Evolutionary conservation across 169 alveolate species (phyloP).

Genomic region (Plasmodium berghei): DNA sequence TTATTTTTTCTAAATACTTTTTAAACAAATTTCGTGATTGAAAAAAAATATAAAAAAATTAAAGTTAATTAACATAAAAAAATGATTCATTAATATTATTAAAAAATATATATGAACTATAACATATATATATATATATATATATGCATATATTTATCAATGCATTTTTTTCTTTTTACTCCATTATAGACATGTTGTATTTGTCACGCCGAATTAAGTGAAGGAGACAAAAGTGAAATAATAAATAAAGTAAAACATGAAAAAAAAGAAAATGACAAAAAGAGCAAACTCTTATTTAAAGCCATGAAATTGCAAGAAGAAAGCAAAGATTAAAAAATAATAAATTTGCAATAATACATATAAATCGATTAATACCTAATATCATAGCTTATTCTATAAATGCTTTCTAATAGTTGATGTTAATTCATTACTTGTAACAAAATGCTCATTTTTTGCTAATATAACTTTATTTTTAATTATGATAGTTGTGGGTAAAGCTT

Average conservation of each 20-base stretch:
- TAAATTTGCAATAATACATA: neutral
- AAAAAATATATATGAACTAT: conserved; percentile 7
- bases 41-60: neutral
- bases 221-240: conserved; percentile 42
- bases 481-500: conserved; percentile 56
- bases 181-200: conserved; percentile 67
- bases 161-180: neutral
- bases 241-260: conserved; percentile 42
- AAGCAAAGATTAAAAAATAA: conserved; percentile 14
- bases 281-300: conserved; percentile 61
- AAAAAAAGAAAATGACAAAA: conserved; percentile 74
- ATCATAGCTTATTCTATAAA: conserved; percentile 1
- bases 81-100: neutral
- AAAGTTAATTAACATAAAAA: neutral
- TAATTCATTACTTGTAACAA: conserved; percentile 31
- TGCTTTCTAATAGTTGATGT: conserved; percentile 33
- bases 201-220: conserved; percentile 64
- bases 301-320: conserved; percentile 68
- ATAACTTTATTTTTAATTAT: conserved; percentile 52
- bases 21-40: neutral
- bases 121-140: neutral
- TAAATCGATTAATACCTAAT: neutral
- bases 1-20: too few relatives aligned
- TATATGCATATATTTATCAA: neutral
- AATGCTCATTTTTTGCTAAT: conserved; percentile 47